A percentile compares a stretch with the other conserved stretches of the same genome.
These are phyloP conservation scores for Penicillium griseofulvum DNA, from an alignment of 2,329 filamentous ascomycete species.

Conservation along the genomic window DNA sequence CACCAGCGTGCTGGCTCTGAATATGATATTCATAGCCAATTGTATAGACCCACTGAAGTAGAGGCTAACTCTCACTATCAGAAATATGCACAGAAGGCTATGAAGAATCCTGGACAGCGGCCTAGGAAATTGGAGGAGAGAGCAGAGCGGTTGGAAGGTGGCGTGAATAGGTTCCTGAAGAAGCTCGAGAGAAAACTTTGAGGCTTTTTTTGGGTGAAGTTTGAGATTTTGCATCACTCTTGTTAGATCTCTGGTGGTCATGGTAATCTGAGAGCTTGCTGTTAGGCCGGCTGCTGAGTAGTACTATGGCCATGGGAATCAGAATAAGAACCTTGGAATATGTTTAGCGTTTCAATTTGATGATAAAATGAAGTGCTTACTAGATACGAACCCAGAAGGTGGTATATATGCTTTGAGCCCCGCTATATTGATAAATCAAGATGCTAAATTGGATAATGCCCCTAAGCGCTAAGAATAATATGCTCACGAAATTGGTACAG, in stretches of 20 bases:
- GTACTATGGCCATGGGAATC: neutral
- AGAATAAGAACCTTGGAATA: neutral
- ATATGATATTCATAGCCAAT: constrained; percentile 47
- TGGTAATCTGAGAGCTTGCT: neutral
- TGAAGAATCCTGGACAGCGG: constrained; percentile 33
- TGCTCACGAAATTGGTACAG: constrained; percentile 8
- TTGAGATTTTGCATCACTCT: neutral
- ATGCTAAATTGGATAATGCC: constrained; percentile 11
- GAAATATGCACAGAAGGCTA: constrained; percentile 33
- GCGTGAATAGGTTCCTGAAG: constrained; percentile 47
- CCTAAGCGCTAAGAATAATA: constrained; percentile 12
- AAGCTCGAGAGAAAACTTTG: constrained; percentile 45
- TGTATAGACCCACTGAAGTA: constrained; percentile 47
- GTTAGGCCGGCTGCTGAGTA: neutral
- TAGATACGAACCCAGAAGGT: neutral
- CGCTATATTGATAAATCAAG: constrained; percentile 9
- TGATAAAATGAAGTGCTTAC: neutral
- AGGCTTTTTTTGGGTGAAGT: neutral
- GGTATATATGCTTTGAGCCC: neutral
- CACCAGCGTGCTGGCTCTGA: constrained; percentile 25
- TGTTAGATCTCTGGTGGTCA: neutral
- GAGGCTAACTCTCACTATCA: constrained; percentile 40
- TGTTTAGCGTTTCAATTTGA: neutral
- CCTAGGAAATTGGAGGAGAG: constrained; percentile 40
- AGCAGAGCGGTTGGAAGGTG: constrained; percentile 41